phyloP scores from a whole-genome alignment of 441 rosid species.

The Geranium incanum region DNA sequence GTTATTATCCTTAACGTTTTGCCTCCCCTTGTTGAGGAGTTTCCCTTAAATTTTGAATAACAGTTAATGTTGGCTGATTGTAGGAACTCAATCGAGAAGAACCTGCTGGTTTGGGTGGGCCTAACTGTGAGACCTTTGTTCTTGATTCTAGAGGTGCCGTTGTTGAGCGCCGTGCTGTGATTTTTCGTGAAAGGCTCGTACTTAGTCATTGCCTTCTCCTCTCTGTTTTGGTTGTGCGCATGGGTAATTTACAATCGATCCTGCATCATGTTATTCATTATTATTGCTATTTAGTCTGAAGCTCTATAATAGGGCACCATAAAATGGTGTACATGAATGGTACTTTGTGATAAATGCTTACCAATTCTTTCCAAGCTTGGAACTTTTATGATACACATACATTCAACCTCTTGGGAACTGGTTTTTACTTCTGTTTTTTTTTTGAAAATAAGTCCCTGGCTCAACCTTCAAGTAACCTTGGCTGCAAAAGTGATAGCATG shows the following conservation, averaged over 20 bases:
- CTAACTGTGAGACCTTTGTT: conserved; percentile 60
- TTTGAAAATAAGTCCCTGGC: not conserved
- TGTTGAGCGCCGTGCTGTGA: conserved; percentile 82
- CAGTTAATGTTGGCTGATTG: conserved; percentile 20
- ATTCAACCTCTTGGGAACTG: not conserved
- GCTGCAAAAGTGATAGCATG: not conserved
- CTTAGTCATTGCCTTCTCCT: conserved; percentile 92
- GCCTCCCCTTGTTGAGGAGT: conserved; percentile 9
- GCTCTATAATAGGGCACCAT: not conserved
- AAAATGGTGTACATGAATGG: not conserved
- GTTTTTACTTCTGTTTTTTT: not conserved
- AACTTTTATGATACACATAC: not conserved
- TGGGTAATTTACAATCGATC: conserved; percentile 44
- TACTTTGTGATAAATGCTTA: not conserved
- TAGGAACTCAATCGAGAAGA: conserved; percentile 93
- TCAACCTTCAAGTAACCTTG: not conserved
- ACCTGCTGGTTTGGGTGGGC: conserved; percentile 92
- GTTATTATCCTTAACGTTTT: not conserved
- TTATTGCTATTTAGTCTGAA: not conserved
- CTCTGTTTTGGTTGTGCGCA: conserved; percentile 68
- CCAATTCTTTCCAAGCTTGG: not conserved
- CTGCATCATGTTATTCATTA: not conserved
- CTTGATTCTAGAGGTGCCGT: conserved; percentile 89
- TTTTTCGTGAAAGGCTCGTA: conserved; percentile 70
- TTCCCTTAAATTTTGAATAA: conserved; percentile 8